phyloP scores from a whole-genome alignment of 2,329 filamentous ascomycete genomes.

The Fusarium robinianum region DNA sequence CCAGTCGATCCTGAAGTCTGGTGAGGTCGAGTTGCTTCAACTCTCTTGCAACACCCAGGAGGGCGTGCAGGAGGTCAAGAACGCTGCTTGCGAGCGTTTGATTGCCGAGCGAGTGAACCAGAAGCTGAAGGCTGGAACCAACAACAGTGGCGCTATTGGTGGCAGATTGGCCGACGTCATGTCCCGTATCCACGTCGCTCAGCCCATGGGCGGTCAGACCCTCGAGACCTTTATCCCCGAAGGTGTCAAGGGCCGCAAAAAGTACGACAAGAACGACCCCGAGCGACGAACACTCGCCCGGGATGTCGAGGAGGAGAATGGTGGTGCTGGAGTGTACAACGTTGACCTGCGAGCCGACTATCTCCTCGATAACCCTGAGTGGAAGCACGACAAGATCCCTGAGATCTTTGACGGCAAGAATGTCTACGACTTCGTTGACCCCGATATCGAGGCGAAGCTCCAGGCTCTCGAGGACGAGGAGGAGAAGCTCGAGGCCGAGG shows the following conservation, averaged over 20 bases:
- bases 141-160: slow-evolving; percentile 73
- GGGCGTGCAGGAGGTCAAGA: slow-evolving; percentile 92
- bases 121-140: slow-evolving; percentile 92
- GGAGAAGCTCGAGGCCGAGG: slow-evolving; percentile 86
- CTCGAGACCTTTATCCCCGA: slow-evolving; percentile 90
- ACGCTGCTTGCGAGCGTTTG: slow-evolving; percentile 88
- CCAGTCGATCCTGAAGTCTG: slow-evolving; percentile 78
- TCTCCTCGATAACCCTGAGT: slow-evolving; percentile 82
- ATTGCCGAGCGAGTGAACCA: slow-evolving; percentile 92
- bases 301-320: slow-evolving; percentile 89
- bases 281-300: slow-evolving; percentile 78
- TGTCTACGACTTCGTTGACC: slow-evolving; percentile 95
- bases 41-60: slow-evolving; percentile 94
- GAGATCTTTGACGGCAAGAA: slow-evolving; percentile 96
- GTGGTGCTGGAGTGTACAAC: slow-evolving; percentile 94
- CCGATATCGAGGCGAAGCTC: slow-evolving; percentile 93
- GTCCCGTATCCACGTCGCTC: slow-evolving; percentile 94
- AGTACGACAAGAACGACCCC: slow-evolving; percentile 91
- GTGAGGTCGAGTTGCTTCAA: slow-evolving; percentile 90
- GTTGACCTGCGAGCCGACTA: slow-evolving; percentile 91
- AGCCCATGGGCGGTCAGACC: slow-evolving; percentile 79
- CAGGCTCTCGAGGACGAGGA: slow-evolving; percentile 93
- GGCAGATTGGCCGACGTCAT: slow-evolving; percentile 88
- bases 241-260: slow-evolving; percentile 76
- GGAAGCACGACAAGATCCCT: slow-evolving; percentile 95